Conservation (phyloP, 441 rosid genomes). For the Mallotus repandus region DNA sequence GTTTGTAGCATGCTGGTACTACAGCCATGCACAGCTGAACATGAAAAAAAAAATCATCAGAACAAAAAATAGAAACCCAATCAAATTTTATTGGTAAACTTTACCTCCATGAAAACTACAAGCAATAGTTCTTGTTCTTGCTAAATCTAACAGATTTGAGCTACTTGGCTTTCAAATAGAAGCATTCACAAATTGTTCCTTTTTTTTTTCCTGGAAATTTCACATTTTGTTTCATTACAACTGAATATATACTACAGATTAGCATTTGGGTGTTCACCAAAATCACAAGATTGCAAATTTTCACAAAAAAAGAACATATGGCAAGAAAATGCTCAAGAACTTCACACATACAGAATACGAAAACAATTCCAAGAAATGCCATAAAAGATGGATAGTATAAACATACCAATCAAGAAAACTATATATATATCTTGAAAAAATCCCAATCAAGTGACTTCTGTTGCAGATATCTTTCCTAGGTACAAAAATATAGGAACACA, state of each 20-base stretch:
- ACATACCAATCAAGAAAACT: background rate
- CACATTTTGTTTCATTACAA: too few species aligned
- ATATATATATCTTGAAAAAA: background rate
- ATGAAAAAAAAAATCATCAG: background rate
- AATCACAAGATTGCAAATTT: background rate
- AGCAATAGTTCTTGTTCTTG: too few species aligned
- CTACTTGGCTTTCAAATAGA: too few species aligned
- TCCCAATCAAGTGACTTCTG: background rate
- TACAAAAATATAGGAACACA: too few species aligned
- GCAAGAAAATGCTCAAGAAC: too few species aligned
- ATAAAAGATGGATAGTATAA: background rate
- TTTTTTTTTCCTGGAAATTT: too few species aligned
- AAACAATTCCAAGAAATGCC: background rate
- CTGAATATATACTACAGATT: too few species aligned
- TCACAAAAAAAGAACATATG: too few species aligned
- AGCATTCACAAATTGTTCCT: too few species aligned
- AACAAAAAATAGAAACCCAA: background rate
- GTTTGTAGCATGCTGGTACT: slow-evolving; percentile 45
- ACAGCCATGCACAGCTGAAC: slow-evolving; percentile 50
- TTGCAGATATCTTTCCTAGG: background rate
- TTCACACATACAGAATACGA: background rate
- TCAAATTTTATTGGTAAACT: too few species aligned
- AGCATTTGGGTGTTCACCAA: background rate
- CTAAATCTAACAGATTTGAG: too few species aligned
- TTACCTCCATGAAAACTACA: too few species aligned